phyloP scores from a whole-genome alignment of 345 rosid genomes.

The Capsella bursapastoris region DNA sequence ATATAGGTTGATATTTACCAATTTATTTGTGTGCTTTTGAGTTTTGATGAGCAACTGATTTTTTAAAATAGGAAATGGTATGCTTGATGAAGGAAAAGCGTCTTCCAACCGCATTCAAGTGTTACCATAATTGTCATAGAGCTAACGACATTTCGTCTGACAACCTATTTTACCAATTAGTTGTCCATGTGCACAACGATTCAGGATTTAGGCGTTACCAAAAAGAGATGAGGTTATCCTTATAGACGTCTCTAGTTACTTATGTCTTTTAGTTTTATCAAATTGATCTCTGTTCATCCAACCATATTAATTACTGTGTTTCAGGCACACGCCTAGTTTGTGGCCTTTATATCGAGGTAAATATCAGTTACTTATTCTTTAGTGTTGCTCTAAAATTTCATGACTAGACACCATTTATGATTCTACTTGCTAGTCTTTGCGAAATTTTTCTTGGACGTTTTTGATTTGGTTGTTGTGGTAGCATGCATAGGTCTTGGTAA shows the following conservation, averaged over 20 bases:
- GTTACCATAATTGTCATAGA: slow-evolving; percentile 86
- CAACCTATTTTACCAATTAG: slow-evolving; percentile 84
- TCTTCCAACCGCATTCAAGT: slow-evolving; percentile 82
- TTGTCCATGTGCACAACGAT: slow-evolving; percentile 89
- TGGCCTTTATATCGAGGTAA: slow-evolving; percentile 99
- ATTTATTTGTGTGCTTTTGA: slow-evolving; percentile 20
- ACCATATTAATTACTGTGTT: slow-evolving; percentile 29
- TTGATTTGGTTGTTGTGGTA: too few species aligned
- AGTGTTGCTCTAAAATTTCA: neutral
- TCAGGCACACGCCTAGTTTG: slow-evolving; percentile 74
- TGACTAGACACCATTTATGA: neutral
- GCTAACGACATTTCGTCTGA: slow-evolving; percentile 63
- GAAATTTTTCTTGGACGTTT: slow-evolving; percentile 14
- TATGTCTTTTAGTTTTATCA: slow-evolving; percentile 22
- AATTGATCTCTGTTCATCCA: slow-evolving; percentile 30
- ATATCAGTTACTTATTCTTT: slow-evolving; percentile 9
- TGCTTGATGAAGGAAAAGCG: slow-evolving; percentile 82
- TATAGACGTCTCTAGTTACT: slow-evolving; percentile 7
- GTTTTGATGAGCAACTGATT: slow-evolving; percentile 29
- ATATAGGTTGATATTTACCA: slow-evolving; percentile 12
- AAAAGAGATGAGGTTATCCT: slow-evolving; percentile 88
- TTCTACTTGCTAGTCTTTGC: neutral
- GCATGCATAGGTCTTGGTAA: too few species aligned
- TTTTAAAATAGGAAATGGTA: slow-evolving; percentile 73
- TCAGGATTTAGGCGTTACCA: slow-evolving; percentile 88